Percentiles rank a stretch among this genome's conserved stretches.
These are phyloP conservation scores for Colletotrichum destructivum DNA, from an alignment of 2,329 filamentous ascomycete species.

Conservation along the genomic window DNA sequence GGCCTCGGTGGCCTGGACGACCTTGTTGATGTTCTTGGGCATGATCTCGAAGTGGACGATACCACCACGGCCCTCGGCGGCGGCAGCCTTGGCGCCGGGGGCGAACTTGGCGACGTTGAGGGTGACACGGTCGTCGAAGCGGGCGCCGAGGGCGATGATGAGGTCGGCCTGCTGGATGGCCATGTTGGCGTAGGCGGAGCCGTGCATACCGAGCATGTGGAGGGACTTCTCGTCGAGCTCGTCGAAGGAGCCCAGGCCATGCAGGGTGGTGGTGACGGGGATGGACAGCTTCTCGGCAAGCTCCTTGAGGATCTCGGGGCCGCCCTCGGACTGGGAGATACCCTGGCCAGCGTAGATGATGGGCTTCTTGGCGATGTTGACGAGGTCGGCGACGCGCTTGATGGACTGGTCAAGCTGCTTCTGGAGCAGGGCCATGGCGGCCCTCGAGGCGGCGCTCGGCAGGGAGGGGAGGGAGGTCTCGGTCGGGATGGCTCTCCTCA, in stretches of 20 bases:
- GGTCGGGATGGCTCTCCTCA: slow-evolving; percentile 87
- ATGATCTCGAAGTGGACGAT: slow-evolving; percentile 99
- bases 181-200: slow-evolving; percentile 97
- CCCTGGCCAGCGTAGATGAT: slow-evolving; percentile 96
- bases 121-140: slow-evolving; percentile 97
- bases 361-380: slow-evolving; percentile 94
- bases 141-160: slow-evolving; percentile 92
- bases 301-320: slow-evolving; percentile 83
- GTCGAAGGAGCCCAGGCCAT: slow-evolving; percentile 92
- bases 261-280: slow-evolving; percentile 95
- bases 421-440: slow-evolving; percentile 80
- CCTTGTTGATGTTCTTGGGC: slow-evolving; percentile 99
- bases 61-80: slow-evolving; percentile 87
- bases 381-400: slow-evolving; percentile 81
- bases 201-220: slow-evolving; percentile 99
- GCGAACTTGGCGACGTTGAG: slow-evolving; percentile 87
- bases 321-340: slow-evolving; percentile 84
- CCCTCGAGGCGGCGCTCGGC: slow-evolving; percentile 88
- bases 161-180: slow-evolving; percentile 97
- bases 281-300: slow-evolving; percentile 93
- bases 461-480: slow-evolving; percentile 81
- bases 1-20: slow-evolving; percentile 95
- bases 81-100: slow-evolving; percentile 87
- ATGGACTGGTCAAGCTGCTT: slow-evolving; percentile 83
- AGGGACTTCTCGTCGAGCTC: slow-evolving; percentile 94